These are phyloP conservation scores for Scedosporium dehoogii DNA, from an alignment of 2,329 filamentous ascomycete genomes.

Conservation along the genomic window DNA sequence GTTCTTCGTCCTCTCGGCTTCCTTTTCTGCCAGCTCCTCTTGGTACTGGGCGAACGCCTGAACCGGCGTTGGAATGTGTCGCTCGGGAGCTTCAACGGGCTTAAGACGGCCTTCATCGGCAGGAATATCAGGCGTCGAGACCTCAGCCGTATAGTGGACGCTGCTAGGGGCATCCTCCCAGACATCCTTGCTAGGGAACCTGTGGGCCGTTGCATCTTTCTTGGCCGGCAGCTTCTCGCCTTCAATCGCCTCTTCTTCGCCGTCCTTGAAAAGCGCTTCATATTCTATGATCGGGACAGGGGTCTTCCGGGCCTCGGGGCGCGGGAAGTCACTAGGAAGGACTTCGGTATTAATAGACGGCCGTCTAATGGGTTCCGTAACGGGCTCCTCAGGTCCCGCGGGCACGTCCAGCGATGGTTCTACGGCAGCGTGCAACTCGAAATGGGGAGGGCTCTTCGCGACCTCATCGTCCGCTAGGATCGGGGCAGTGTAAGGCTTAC, in stretches of 20 bases:
- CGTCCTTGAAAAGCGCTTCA: slow-evolving; percentile 85
- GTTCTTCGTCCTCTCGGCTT: slow-evolving; percentile 34
- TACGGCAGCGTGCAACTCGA: slow-evolving; percentile 71
- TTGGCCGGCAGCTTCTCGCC: slow-evolving; percentile 25
- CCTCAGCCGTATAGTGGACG: slow-evolving; percentile 67
- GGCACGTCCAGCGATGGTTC: background rate
- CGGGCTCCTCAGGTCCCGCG: slow-evolving; percentile 18
- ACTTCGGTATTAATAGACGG: slow-evolving; percentile 14
- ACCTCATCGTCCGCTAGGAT: slow-evolving; percentile 88
- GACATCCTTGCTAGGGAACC: slow-evolving; percentile 88
- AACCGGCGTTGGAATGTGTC: slow-evolving; percentile 43
- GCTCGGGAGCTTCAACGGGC: slow-evolving; percentile 16
- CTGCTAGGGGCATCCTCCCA: slow-evolving; percentile 96
- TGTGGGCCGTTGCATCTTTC: slow-evolving; percentile 48
- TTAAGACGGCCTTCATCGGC: slow-evolving; percentile 16
- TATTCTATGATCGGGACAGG: slow-evolving; percentile 65
- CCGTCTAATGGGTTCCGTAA: slow-evolving; percentile 49
- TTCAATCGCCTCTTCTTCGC: slow-evolving; percentile 30
- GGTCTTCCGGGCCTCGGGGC: background rate
- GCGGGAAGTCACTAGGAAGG: background rate
- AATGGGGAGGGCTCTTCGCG: slow-evolving; percentile 58
- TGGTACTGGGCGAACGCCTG: slow-evolving; percentile 58
- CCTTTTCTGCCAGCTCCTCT: slow-evolving; percentile 53
- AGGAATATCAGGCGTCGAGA: slow-evolving; percentile 60
- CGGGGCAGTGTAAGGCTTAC: slow-evolving; percentile 57